Conservation (phyloP, 2,329 filamentous ascomycete species). For the Fusarium tanahbumbuense region DNA sequence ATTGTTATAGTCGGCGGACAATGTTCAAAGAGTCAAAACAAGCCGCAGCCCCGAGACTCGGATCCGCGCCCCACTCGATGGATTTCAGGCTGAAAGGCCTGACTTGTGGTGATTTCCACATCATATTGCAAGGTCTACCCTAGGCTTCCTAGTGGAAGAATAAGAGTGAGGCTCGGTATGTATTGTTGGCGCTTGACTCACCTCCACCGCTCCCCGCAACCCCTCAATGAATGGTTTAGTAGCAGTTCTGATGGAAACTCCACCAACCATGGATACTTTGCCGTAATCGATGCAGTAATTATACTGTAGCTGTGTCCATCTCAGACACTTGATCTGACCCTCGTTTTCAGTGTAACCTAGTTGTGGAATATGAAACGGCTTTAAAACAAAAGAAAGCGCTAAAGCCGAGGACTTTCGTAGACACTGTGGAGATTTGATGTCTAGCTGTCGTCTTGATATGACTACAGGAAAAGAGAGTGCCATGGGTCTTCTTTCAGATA, state of each 20-base stretch:
- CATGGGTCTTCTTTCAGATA: conserved; percentile 12
- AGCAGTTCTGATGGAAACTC: conserved; percentile 1
- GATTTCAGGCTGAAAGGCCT: conserved; percentile 34
- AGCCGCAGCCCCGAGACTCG: conserved; percentile 30
- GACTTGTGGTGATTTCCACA: conserved; percentile 21
- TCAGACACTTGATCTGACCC: conserved; percentile 1
- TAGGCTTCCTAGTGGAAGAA: conserved; percentile 28
- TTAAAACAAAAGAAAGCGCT: conserved; percentile 19
- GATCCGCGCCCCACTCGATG: conserved; percentile 30
- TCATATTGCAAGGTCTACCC: conserved; percentile 38
- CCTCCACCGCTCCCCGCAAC: conserved; percentile 25
- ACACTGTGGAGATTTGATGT: conserved; percentile 13
- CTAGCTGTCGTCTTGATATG: conserved; percentile 19
- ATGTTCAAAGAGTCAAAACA: conserved; percentile 20
- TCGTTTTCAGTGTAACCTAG: background rate
- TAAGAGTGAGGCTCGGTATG: conserved; percentile 32
- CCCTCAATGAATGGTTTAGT: conserved; percentile 1
- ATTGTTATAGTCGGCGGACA: background rate
- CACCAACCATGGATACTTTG: background rate
- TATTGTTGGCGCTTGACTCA: background rate
- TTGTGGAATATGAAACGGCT: conserved; percentile 7
- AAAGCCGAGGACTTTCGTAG: conserved; percentile 10
- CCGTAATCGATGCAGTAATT: background rate
- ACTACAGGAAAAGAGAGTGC: conserved; percentile 17
- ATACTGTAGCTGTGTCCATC: background rate